Evolutionary conservation across 2,329 filamentous ascomycete genomes (phyloP).

Genomic region (Paramyrothecium roridum): DNA sequence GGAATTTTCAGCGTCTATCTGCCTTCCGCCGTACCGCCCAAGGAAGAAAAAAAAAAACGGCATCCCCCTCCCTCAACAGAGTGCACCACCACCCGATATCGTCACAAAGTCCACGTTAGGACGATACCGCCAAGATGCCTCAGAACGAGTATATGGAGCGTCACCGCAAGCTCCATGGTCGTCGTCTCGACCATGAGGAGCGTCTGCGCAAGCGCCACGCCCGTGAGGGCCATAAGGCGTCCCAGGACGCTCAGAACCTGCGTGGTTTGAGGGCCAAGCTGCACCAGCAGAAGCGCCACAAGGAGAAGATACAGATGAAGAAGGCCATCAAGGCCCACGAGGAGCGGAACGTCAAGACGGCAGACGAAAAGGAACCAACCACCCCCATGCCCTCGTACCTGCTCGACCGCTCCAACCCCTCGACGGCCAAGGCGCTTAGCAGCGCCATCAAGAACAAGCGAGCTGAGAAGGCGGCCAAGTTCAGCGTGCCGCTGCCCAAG

Average conservation of each 20-base stretch:
- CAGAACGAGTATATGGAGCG: conserved; percentile 80
- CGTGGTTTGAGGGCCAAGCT: conserved; percentile 89
- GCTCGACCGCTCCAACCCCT: conserved; percentile 71
- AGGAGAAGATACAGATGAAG: conserved; percentile 98
- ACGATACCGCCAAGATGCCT: conserved; percentile 43
- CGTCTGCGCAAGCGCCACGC: conserved; percentile 81
- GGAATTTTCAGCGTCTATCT: conserved; percentile 21
- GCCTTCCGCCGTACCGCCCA: neutral
- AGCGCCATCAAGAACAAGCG: conserved; percentile 95
- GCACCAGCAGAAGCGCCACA: conserved; percentile 87
- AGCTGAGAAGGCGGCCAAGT: conserved; percentile 89
- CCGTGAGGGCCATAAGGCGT: conserved; percentile 84
- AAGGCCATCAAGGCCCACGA: conserved; percentile 94
- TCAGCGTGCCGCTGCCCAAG: conserved; percentile 88
- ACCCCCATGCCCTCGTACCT: conserved; percentile 90
- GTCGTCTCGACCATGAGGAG: conserved; percentile 76
- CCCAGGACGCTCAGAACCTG: conserved; percentile 88
- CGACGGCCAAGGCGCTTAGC: conserved; percentile 65
- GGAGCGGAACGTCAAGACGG: conserved; percentile 91
- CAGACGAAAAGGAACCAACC: conserved; percentile 72
- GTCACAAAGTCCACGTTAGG: conserved; percentile 15
- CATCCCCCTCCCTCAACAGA: conserved; percentile 2
- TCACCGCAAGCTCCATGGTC: conserved; percentile 57
- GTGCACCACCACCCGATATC: conserved; percentile 9
- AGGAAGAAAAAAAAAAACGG: neutral